Evolutionary conservation across 2,329 filamentous ascomycete genomes (phyloP), one percentile per base, ranked within the genome.

Genomic region (Stachybotrys elegans): DNA sequence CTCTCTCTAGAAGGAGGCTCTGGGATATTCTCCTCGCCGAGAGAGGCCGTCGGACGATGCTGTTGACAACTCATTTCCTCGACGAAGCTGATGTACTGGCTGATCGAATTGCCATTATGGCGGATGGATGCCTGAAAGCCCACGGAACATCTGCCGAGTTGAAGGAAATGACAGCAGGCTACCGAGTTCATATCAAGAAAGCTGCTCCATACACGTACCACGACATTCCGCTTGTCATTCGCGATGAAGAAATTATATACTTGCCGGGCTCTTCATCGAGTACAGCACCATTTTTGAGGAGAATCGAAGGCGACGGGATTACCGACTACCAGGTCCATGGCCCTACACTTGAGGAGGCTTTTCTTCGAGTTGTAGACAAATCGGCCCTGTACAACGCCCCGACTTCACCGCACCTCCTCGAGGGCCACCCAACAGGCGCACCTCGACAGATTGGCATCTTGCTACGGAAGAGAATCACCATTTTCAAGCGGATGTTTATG

Each of bases 21-120:
- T 96, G 91, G 91, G 89, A 95, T 53, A 96, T 96, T 47, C 71
- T 96, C 20, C 72, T 95, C 11, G 86, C 86, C 2, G 90, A 95
- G 63, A 81, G 91, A 45, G 90, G 89, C 17, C 75, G 75, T 47
- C 75, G 91, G 35, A 95, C 91, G 0, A 86, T 95, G 54, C 79
- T 96, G 32, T 65, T 96, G 45, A 96, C 91, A 0, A 96, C 91
- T 0, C 92, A 96, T 62, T 96, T 95, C 62, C 73, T 96, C 8
- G 92, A 96, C 57, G 92, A 96, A 64, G 92, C 91, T 1, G 91
- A 96, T 58, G 72, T 95, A 2, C 75, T 96, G 1, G 86, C 90
- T 0, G 92, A 96, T 58, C 84, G 91, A 48, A 94, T 96, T 51
- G 87, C 84, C 2, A 88, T 96, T 43, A 69, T 96, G 12, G 94